Evolutionary conservation across 1,139 yeast genomes (phyloP), one percentile per base, ranked within the genome.

Genomic region (Debaryomycetaceae sp.): DNA sequence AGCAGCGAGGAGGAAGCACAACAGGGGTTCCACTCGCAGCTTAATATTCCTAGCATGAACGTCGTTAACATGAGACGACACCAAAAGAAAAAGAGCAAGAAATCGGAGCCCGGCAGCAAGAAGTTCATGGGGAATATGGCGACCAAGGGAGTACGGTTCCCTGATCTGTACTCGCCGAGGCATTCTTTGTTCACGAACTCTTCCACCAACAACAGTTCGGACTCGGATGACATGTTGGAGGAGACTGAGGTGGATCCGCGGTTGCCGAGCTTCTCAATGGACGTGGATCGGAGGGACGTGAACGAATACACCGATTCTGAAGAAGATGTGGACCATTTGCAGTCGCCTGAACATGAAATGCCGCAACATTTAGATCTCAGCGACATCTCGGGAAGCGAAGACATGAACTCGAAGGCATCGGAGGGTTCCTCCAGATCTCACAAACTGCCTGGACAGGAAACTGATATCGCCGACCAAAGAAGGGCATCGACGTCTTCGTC

Each of bases 31-130:
- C 50, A 50, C 42, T 54, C 68, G 37, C 54, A 62, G 45, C 53
- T 68, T 43, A 62, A 59, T 37, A 53, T 68, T 40, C 72, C 72
- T 7, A 55, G 58, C 23, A 55, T 68, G 29, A 57, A 63, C 43
- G 48, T 66, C 33, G 54, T 44, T 24, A 52, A 58, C 53, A 58
- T 49, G 51, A 39, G 62, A 41, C 57, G 55, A 45, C 60, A 63
- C 40, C 59, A 63, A 24, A 55, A 56, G 36, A 57, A 51, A 39
- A 54, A 46, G 37, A 45, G 58, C 22, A 50, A 62, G 23, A 56
- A 52, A 24, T 47, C 59, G 13, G 31, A 27, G 4, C 11, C 11
- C 11, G 11, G 11, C 31, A 27, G 31, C 31, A 27, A 27, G 11
- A 27, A 27, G 31, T 27, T 27, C 31, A 27, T 27, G 31, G 31